These are phyloP conservation scores for Fraxinus americana DNA, from an alignment of 257 asterid genomes.

Conservation along the genomic window DNA sequence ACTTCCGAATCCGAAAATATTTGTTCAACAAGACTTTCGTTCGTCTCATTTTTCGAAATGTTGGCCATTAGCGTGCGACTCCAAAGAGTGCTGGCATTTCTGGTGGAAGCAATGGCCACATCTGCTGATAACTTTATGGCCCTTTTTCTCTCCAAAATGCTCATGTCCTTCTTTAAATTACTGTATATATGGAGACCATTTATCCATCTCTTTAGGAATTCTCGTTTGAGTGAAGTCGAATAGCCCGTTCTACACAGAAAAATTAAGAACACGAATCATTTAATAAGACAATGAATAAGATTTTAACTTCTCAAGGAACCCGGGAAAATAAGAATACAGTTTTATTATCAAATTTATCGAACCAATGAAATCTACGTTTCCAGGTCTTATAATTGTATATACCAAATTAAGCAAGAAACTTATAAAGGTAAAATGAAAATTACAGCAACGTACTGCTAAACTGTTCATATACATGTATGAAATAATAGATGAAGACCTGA, in stretches of 20 bases:
- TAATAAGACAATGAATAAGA: not conserved
- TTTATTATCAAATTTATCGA: no score
- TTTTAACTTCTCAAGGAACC: no score
- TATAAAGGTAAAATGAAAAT: not conserved
- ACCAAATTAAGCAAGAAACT: not conserved
- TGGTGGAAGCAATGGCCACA: slow-evolving; percentile 76
- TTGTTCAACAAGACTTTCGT: slow-evolving; percentile 30
- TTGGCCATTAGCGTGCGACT: slow-evolving; percentile 47
- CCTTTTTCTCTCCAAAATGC: slow-evolving; percentile 51
- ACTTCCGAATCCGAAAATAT: slow-evolving; percentile 33
- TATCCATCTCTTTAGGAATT: slow-evolving; percentile 74
- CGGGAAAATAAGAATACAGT: no score
- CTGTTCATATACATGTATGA: no score
- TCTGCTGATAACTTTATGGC: slow-evolving; percentile 78
- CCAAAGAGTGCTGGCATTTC: slow-evolving; percentile 49
- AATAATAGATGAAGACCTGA: no score
- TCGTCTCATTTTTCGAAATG: slow-evolving; percentile 29
- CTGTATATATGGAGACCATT: slow-evolving; percentile 61
- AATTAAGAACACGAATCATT: not conserved
- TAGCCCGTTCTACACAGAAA: slow-evolving; percentile 37
- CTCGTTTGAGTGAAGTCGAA: slow-evolving; percentile 50
- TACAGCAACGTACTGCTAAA: not conserved
- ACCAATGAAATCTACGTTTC: no score
- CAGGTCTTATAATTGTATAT: not conserved
- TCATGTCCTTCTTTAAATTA: slow-evolving; percentile 49